These are phyloP conservation scores for Globisporangium middletonii DNA, from an alignment of 352 stramenopile genomes.

Conservation along the genomic window DNA sequence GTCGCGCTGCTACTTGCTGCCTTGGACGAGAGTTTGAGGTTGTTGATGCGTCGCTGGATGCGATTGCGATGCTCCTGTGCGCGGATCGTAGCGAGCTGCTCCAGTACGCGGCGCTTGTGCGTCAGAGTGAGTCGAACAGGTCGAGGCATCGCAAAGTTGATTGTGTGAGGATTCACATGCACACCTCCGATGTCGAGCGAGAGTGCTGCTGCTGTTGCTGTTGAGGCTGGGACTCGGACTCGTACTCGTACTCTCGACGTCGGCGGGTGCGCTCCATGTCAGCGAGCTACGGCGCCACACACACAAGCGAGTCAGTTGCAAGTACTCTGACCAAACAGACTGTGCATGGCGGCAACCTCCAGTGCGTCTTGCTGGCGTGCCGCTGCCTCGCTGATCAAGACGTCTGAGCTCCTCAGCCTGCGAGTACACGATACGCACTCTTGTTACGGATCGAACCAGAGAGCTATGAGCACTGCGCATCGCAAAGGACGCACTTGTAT, in stretches of 20 bases:
- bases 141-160: no score
- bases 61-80: conserved; percentile 11
- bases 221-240: not conserved
- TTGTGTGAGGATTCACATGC: no score
- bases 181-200: not conserved
- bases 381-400: conserved; percentile 24
- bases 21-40: not conserved
- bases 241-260: conserved; percentile 4
- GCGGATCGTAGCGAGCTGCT: conserved; percentile 4
- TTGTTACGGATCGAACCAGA: not conserved
- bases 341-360: conserved; percentile 11
- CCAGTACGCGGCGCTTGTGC: no score
- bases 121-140: no score
- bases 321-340: not conserved
- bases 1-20: not conserved
- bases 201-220: not conserved
- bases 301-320: not conserved
- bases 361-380: conserved; percentile 17
- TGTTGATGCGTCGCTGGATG: conserved; percentile 7
- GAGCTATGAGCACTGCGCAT: not conserved
- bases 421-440: no score
- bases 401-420: conserved; percentile 5
- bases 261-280: conserved; percentile 4
- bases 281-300: conserved; percentile 4
- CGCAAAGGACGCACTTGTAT: conserved; percentile 9